phyloP scores from a whole-genome alignment of 108 stramenopile species.

The Discostella stelligeroides region DNA sequence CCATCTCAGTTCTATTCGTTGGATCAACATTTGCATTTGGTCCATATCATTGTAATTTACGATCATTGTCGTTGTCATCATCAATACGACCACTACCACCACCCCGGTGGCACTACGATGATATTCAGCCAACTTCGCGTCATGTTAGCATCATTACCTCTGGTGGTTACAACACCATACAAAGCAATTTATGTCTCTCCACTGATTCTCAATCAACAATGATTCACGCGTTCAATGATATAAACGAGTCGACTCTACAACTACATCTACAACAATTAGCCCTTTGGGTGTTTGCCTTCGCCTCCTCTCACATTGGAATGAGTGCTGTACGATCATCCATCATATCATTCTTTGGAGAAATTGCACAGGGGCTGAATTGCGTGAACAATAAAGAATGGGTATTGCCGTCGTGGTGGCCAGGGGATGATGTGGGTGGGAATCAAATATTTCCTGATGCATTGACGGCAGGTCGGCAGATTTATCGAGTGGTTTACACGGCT shows the following conservation, averaged over 20 bases:
- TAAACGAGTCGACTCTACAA: background rate
- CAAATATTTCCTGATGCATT: slow-evolving; percentile 53
- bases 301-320: slow-evolving; percentile 63
- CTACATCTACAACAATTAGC: slow-evolving; percentile 17
- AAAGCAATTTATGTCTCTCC: no score
- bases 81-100: no score
- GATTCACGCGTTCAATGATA: no score
- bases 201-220: no score
- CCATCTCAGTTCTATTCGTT: no score
- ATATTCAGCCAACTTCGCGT: no score
- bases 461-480: slow-evolving; percentile 62
- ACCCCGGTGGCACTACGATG: no score
- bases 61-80: no score
- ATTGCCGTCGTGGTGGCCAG: slow-evolving; percentile 59
- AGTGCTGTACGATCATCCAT: slow-evolving; percentile 50
- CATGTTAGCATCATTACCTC: no score
- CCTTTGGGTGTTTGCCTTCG: slow-evolving; percentile 49
- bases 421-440: slow-evolving; percentile 52
- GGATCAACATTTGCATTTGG: no score
- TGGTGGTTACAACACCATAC: no score
- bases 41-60: no score
- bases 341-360: slow-evolving; percentile 39
- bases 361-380: slow-evolving; percentile 25
- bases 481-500: slow-evolving; percentile 54
- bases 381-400: slow-evolving; percentile 49